Conservation (phyloP, 345 rosid species). For the Euphorbia pulcherrima region DNA sequence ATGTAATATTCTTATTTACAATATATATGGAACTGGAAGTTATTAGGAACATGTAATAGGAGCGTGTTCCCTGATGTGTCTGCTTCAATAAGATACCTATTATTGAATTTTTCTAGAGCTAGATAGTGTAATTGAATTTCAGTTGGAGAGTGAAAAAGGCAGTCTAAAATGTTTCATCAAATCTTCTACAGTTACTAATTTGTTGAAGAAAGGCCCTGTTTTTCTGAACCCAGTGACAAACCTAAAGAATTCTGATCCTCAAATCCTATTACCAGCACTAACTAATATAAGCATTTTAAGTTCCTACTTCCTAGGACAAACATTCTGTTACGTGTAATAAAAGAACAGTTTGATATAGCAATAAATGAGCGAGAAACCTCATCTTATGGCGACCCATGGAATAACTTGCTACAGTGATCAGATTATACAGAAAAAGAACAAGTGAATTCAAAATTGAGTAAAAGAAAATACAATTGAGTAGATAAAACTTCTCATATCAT, state of each 20-base stretch:
- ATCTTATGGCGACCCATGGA: neutral
- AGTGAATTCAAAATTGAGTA: no score
- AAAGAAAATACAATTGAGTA: no score
- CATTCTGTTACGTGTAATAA: neutral
- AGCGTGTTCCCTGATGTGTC: neutral
- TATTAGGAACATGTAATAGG: conserved; percentile 1
- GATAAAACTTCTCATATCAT: neutral
- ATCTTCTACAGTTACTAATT: neutral
- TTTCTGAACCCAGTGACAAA: neutral
- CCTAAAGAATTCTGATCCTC: neutral
- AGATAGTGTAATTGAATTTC: neutral
- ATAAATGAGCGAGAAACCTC: neutral
- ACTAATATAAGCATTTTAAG: neutral
- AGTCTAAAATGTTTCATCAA: neutral
- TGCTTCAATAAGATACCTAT: conserved; percentile 12
- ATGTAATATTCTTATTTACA: conserved; percentile 9
- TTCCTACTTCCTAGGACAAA: no score
- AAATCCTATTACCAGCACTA: no score
- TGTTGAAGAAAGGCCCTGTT: neutral
- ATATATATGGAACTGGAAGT: conserved; percentile 3
- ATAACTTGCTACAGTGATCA: neutral
- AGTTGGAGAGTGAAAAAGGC: neutral
- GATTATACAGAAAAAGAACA: neutral
- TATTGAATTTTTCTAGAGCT: neutral
- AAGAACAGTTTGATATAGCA: neutral